Conservation (phyloP, 257 asterid genomes). For the Rehmannia glutinosa region DNA sequence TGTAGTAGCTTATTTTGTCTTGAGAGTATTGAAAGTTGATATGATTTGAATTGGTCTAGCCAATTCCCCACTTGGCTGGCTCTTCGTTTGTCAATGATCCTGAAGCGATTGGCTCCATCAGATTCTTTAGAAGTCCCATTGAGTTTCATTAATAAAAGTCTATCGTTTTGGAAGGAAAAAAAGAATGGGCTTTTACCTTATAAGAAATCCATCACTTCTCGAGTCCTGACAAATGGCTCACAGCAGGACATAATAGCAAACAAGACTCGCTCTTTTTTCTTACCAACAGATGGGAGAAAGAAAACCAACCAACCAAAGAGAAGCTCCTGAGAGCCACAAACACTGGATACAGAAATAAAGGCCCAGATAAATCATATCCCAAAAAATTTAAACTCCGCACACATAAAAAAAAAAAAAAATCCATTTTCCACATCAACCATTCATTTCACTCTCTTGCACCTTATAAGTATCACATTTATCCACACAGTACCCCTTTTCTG, state of each 20-base stretch:
- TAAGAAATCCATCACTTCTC: too few relatives aligned
- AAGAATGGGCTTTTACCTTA: too few relatives aligned
- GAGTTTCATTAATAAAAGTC: too few relatives aligned
- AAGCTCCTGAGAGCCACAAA: conserved; percentile 53
- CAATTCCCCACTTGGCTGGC: too few relatives aligned
- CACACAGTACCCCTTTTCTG: neutral
- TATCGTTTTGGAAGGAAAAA: too few relatives aligned
- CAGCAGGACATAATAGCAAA: neutral
- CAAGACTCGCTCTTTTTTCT: neutral
- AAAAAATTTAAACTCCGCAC: conserved; percentile 14
- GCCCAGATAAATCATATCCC: conserved; percentile 34
- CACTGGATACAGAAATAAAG: conserved; percentile 44
- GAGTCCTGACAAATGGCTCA: neutral
- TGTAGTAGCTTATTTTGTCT: too few relatives aligned
- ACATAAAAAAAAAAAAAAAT: too few relatives aligned
- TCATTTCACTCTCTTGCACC: neutral
- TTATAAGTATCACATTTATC: neutral
- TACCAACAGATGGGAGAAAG: conserved; percentile 19
- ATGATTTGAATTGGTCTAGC: too few relatives aligned
- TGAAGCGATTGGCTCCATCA: too few relatives aligned
- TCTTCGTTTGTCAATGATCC: too few relatives aligned
- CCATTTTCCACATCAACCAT: neutral
- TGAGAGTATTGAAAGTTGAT: too few relatives aligned
- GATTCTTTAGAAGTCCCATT: too few relatives aligned
- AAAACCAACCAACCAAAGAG: conserved; percentile 18